Conservation (phyloP, 768 basidiomycete species). For the Amanita pseudoporphyria region DNA sequence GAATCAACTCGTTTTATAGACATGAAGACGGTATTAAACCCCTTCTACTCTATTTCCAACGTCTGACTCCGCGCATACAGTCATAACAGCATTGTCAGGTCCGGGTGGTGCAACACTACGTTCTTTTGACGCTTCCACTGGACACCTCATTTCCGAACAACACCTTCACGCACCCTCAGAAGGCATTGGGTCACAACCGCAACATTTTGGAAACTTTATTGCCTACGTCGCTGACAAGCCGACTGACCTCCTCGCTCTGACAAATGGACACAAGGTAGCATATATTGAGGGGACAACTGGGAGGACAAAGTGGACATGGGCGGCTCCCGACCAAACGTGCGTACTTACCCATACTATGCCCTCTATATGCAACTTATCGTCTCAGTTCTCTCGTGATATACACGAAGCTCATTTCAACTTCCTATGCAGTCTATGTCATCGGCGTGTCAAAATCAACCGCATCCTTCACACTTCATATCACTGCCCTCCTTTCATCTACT, state of each 20-base stretch:
- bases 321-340: conserved; percentile 57
- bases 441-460: conserved; percentile 41
- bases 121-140: conserved; percentile 53
- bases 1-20: conserved; percentile 53
- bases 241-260: conserved; percentile 38
- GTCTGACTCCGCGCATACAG: conserved; percentile 25
- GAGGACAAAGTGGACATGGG: conserved; percentile 60
- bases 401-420: conserved; percentile 48
- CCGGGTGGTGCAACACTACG: conserved; percentile 61
- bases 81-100: conserved; percentile 66
- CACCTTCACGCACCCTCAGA: conserved; percentile 37
- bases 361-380: background rate
- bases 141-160: conserved; percentile 57
- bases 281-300: conserved; percentile 43
- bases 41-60: background rate
- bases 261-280: conserved; percentile 50
- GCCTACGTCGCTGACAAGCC: conserved; percentile 18
- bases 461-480: conserved; percentile 59
- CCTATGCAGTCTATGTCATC: conserved; percentile 44
- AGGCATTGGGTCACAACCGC: conserved; percentile 41
- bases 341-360: conserved; percentile 14
- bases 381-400: conserved; percentile 55
- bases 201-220: conserved; percentile 45
- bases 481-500: conserved; percentile 43
- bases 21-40: conserved; percentile 43